Base-by-base conservation (phyloP, 108 stramenopile species). In the Conticribra weissflogii region DNA sequence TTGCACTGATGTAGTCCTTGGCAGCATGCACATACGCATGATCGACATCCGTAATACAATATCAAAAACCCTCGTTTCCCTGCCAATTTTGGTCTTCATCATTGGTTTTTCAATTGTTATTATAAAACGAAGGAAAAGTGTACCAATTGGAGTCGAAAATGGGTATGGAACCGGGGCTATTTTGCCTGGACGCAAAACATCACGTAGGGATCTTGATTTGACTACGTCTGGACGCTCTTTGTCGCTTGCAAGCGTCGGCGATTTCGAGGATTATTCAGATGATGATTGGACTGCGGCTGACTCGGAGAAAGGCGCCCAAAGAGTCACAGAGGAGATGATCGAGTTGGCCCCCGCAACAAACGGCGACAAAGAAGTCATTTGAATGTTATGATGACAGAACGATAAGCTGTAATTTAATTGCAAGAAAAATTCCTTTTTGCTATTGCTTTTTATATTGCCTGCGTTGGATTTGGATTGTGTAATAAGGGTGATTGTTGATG, bases 261-360 rank as follows among this genome's bases (percentile, higher is more conserved):
- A 62, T 3, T 63, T 28, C 29, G 65, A 66, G 34, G 52, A 66
- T 16, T 56, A 71, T 30, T 64, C 76, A 15, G 76, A 71, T 66
- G 78, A 79, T 31, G 78, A 79, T 54, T 79, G 78, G 78, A 71
- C 78, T 28, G 78, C 70, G 30, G 78, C 66, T 9, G 50, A 64
- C 48, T 70, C 68, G 5, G 70, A 71, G 28, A 23, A 19, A 28
- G 9, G 68, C 30, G 62, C 29, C 28, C 27, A 22, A 3, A 52
- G 75, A 24, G 32, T 45, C 8, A 55, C 30, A 45, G 55, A 47
- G 34, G 51, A 50, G 64, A 61, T 63, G 46, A 55, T 61, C 36
- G 58, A 49, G 23, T 19, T 79, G 31, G 41, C 69, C 30, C n/a
- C 18, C 50, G 18, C 50, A 17, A 16, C 19, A 3, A 51, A 18